Evolutionary conservation across 345 rosid species (phyloP), one percentile per base, ranked within the genome.

Genomic region (Triadica sebifera): DNA sequence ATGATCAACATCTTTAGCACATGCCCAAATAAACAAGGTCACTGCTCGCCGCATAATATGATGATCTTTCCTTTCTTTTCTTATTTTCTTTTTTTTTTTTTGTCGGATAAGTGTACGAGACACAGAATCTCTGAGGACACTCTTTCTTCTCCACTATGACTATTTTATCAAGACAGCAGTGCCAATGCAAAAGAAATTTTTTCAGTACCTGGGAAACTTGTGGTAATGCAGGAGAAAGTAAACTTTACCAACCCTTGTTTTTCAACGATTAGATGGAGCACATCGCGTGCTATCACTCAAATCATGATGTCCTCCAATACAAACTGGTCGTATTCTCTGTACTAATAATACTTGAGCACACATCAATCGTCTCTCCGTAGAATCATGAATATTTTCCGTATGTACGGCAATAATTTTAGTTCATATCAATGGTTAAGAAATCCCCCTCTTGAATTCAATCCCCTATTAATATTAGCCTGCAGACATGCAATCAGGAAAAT

Each of bases 241-340:
- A 64, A 69, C 75, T 29, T 72, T 66, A 13, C 22, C 22, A 20
- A 68, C 79, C 70, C 70, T 67, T 61, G 67, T 56, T 75, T 70
- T 78, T 70, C 65, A 47, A 57, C 46, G 73, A 81, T 77, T 69
- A 75, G 67, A 73, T 68, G 73, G 74, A 79, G 70, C 78, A 74
- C 72, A 59, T 37, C 53, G 80, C 74, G 53, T 77, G 77, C 52
- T 65, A 46, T 59, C 81, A 67, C 67, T 58, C 58, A 78, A 57
- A 80, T 83, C 69, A 80, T 83, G 68, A 29, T 77, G 81, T 75
- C 71, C 66, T 76, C 85, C 83, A 74, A 64, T 75, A 81, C 39
- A 5, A 4, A 11, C 62, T 69, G 52, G 34, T 71, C 55, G 59
- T 66, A 74, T 64, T 77, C 41, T 15, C 74, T 59, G 70, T 77